Base-by-base conservation (phyloP, 2,329 filamentous ascomycete genomes). In the Pseudohalonectria lignicola region DNA sequence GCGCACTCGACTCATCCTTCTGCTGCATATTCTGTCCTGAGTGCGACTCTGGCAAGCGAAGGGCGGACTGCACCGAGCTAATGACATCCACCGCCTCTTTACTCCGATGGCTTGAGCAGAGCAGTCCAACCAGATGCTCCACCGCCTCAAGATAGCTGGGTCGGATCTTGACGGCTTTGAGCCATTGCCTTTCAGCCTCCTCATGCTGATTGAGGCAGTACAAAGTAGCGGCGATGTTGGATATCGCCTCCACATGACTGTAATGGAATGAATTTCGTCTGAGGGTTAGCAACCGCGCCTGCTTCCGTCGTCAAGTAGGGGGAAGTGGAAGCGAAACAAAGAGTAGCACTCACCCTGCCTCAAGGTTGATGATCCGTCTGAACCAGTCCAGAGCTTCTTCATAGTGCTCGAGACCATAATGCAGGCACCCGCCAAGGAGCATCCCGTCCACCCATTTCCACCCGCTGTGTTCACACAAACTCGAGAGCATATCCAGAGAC, bases 391-490 rank as follows among this genome's bases (percentile, higher is more conserved):
- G 57, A 13, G 84, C 81, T 45, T 86, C 81, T 44, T 83, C 74
- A 53, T 92, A 94, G 52, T 86, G 79, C 44, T 86, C 86, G 12
- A 96, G 63, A 7, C 85, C 88, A 61, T 96, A 96, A 36, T 90
- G 82, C 41, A 98, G 67, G 60, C 92, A 96, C 2, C 92, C 92
- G 29, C 84, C 86, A 6, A 96, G 67, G 29, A 96, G 67, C 66
- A 96, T 88, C 2, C 92, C 92, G 53, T 96, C 90, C 38, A 87
- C 74, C 92, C 92, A 98, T 49, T 78, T 74, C 84, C 86, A 92
- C 9, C 71, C 72, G 50, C 81, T 86, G 54, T 90, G 81, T 49
- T 83, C 77, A 53, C 86, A 94, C 6, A 93, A 62, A 45, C 69
- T 75, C 13, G 76, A 78, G 16, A 94, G 66, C 50, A 86, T 75